Conservation (phyloP, 2,329 filamentous ascomycete genomes). For the Ceratocystis variospora region DNA sequence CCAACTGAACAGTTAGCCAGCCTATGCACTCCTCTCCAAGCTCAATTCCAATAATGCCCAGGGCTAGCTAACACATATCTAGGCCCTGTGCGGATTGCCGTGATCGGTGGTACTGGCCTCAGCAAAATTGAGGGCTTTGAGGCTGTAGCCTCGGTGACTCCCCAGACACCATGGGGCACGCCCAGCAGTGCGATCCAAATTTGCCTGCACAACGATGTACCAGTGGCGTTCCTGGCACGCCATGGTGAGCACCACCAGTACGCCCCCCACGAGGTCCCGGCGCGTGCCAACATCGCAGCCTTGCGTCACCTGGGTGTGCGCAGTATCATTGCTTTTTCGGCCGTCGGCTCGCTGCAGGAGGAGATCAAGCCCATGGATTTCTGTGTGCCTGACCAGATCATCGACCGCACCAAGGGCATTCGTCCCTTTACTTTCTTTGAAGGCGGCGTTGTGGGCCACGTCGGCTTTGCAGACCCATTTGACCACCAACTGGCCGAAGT, state of each 20-base stretch:
- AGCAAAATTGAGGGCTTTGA: conserved; percentile 75
- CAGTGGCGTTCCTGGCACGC: conserved; percentile 85
- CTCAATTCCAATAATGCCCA: neutral
- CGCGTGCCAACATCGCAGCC: conserved; percentile 96
- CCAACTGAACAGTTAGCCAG: too few species aligned
- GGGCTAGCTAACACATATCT: conserved; percentile 12
- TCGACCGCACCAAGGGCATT: conserved; percentile 92
- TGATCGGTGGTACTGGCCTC: conserved; percentile 88
- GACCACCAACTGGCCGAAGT: conserved; percentile 64
- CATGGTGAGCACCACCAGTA: conserved; percentile 81
- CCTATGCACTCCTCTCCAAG: neutral
- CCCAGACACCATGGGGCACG: conserved; percentile 75
- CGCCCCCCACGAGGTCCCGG: conserved; percentile 88
- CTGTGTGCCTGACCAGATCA: conserved; percentile 88
- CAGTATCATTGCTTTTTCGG: conserved; percentile 84
- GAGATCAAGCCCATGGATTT: conserved; percentile 93
- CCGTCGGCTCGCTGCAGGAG: conserved; percentile 84
- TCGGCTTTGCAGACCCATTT: conserved; percentile 93
- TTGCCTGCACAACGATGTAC: conserved; percentile 68
- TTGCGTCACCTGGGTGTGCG: conserved; percentile 79
- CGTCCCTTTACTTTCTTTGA: conserved; percentile 94
- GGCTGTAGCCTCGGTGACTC: conserved; percentile 63
- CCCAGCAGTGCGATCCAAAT: conserved; percentile 68
- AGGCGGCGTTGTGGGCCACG: conserved; percentile 79
- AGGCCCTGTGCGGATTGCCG: conserved; percentile 68